A percentile compares a stretch with the other conserved stretches of the same genome.
These are phyloP conservation scores for Vachellia pachyceras DNA, from an alignment of 306 rosid species.

Conservation along the genomic window DNA sequence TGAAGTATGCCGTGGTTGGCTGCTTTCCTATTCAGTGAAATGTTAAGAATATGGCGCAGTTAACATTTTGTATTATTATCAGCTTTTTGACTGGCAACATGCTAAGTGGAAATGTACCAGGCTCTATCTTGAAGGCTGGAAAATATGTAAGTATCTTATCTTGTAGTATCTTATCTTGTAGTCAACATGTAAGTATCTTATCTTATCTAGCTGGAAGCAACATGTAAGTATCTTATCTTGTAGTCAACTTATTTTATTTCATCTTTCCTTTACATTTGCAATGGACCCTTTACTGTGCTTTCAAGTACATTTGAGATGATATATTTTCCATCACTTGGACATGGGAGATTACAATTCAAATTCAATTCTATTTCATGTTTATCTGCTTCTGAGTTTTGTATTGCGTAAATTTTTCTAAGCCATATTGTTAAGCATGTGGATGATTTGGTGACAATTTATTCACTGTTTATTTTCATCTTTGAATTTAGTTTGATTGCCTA, in stretches of 20 bases:
- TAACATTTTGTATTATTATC: slow-evolving; percentile 36
- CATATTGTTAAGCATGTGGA: slow-evolving; percentile 7
- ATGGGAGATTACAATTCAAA: neutral
- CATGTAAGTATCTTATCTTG: no score
- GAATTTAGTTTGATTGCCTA: neutral
- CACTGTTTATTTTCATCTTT: neutral
- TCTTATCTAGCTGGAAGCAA: no score
- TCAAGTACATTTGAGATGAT: slow-evolving; percentile 12
- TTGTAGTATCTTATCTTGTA: no score
- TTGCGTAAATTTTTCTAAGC: slow-evolving; percentile 11
- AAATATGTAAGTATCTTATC: slow-evolving; percentile 66
- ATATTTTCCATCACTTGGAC: slow-evolving; percentile 11
- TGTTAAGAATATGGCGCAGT: slow-evolving; percentile 13
- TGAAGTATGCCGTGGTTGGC: neutral
- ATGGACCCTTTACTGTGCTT: slow-evolving; percentile 9
- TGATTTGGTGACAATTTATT: slow-evolving; percentile 5
- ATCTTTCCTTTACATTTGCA: neutral
- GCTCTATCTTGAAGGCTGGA: slow-evolving; percentile 70
- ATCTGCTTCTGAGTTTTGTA: slow-evolving; percentile 10
- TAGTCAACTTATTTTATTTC: slow-evolving; percentile 25
- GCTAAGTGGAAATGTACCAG: slow-evolving; percentile 71
- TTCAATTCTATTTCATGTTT: slow-evolving; percentile 15
- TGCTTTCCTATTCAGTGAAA: slow-evolving; percentile 28
- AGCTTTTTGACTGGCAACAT: slow-evolving; percentile 78
- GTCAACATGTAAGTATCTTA: no score